phyloP scores from a whole-genome alignment of 305 asterid genomes.

The Fraxinus albicans region DNA sequence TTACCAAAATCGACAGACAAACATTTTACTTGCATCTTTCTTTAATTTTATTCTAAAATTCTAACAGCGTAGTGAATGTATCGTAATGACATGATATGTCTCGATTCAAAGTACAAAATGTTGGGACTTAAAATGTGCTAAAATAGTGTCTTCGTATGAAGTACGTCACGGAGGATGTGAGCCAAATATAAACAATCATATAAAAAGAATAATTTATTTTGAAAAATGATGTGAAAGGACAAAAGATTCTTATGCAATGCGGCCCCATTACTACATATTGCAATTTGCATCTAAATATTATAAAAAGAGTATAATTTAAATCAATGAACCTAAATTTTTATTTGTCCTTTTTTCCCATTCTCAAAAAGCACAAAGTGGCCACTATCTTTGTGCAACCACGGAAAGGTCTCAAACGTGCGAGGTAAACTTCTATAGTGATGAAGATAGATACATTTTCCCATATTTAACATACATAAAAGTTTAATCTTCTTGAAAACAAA shows the following conservation, averaged over 20 bases:
- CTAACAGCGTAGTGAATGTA: not conserved
- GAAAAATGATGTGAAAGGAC: not conserved
- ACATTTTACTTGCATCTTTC: too few relatives aligned
- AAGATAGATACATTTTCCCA: not conserved
- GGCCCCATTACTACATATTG: not conserved
- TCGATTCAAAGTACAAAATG: not conserved
- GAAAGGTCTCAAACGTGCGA: not conserved
- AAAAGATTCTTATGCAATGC: not conserved
- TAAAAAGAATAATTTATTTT: not conserved
- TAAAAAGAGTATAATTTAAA: not conserved
- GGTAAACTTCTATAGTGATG: not conserved
- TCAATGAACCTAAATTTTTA: not conserved
- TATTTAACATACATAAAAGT: too few relatives aligned
- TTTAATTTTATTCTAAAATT: too few relatives aligned
- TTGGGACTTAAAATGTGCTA: not conserved
- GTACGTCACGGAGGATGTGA: not conserved
- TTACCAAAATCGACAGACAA: too few relatives aligned
- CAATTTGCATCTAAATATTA: not conserved
- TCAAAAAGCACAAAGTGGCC: not conserved
- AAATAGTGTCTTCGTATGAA: not conserved
- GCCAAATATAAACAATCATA: not conserved
- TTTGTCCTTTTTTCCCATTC: slow-evolving; percentile 4
- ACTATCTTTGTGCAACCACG: not conserved
- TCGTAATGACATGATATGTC: not conserved
- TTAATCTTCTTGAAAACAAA: not conserved